These are phyloP conservation scores for Diacronema lutheri DNA, from an alignment of 78 protist species.

Conservation along the genomic window DNA sequence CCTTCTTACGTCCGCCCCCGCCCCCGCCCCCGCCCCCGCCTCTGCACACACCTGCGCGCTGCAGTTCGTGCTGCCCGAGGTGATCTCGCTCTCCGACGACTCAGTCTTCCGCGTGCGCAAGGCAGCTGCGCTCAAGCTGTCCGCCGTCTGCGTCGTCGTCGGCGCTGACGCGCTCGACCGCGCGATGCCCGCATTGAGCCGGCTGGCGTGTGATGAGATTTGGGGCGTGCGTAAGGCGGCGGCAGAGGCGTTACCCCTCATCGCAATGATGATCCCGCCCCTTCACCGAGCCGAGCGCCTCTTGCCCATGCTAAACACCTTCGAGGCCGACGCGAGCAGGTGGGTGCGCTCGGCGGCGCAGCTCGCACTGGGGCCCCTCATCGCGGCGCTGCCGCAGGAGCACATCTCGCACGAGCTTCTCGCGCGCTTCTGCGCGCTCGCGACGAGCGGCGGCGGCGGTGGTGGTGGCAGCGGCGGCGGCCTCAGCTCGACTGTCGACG, in stretches of 20 bases:
- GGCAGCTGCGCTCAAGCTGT: constrained; percentile 18
- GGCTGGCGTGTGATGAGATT: constrained; percentile 40
- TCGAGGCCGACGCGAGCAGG: not conserved
- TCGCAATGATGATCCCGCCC: constrained; percentile 38
- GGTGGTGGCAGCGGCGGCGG: too few species aligned
- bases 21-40: too few species aligned
- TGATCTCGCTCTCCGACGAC: constrained; percentile 30
- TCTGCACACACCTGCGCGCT: too few species aligned
- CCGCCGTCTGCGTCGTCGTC: not conserved
- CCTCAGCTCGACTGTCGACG: constrained; percentile 53
- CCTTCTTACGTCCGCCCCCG: not conserved
- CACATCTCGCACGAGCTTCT: constrained; percentile 17
- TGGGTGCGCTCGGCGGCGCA: constrained; percentile 51
- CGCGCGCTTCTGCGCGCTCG: constrained; percentile 1
- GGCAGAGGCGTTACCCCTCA: constrained; percentile 36
- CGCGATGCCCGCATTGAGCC: constrained; percentile 13
- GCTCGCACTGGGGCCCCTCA: constrained; percentile 40
- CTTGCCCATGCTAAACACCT: not conserved
- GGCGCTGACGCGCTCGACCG: not conserved
- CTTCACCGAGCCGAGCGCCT: constrained; percentile 45
- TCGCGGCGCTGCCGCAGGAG: constrained; percentile 30
- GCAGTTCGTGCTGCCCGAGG: constrained; percentile 34
- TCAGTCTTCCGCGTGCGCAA: constrained; percentile 49
- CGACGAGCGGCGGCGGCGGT: not conserved
- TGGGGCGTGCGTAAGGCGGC: constrained; percentile 74